Evolutionary conservation across 805 yeast species (phyloP).

Genomic region (Candida jianshihensis): DNA sequence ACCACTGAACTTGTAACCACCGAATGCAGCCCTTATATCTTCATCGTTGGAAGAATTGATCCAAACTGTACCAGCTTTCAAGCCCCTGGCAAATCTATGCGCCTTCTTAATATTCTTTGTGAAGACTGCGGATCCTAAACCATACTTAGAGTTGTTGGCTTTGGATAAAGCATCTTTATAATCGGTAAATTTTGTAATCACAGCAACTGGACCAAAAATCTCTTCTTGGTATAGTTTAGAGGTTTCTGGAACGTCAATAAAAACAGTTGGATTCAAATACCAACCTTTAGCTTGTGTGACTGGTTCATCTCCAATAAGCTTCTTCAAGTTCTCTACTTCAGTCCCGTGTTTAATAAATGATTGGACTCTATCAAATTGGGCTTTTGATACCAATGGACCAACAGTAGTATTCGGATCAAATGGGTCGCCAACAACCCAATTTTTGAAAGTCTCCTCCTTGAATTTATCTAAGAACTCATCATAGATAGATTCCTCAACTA

Average conservation of each 20-base stretch:
- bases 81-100: slow-evolving; percentile 50
- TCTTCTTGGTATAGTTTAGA: slow-evolving; percentile 72
- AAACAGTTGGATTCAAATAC: slow-evolving; percentile 70
- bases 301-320: slow-evolving; percentile 33
- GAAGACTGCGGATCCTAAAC: slow-evolving; percentile 79
- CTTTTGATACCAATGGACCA: slow-evolving; percentile 57
- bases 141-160: slow-evolving; percentile 72
- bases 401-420: slow-evolving; percentile 40
- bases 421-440: slow-evolving; percentile 52
- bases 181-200: slow-evolving; percentile 54
- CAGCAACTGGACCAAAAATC: slow-evolving; percentile 83
- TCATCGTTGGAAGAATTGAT: slow-evolving; percentile 63
- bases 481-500: slow-evolving; percentile 48
- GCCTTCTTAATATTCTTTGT: slow-evolving; percentile 61
- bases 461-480: slow-evolving; percentile 43
- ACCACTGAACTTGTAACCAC: slow-evolving; percentile 76
- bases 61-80: slow-evolving; percentile 66
- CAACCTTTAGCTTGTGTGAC: slow-evolving; percentile 43
- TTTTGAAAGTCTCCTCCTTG: slow-evolving; percentile 37
- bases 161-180: slow-evolving; percentile 60
- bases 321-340: slow-evolving; percentile 41
- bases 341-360: slow-evolving; percentile 38
- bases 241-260: slow-evolving; percentile 58
- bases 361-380: slow-evolving; percentile 47
- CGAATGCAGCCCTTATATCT: slow-evolving; percentile 64